Conservation (phyloP, 2,329 filamentous ascomycete genomes). For the Claviceps humidiphila region DNA sequence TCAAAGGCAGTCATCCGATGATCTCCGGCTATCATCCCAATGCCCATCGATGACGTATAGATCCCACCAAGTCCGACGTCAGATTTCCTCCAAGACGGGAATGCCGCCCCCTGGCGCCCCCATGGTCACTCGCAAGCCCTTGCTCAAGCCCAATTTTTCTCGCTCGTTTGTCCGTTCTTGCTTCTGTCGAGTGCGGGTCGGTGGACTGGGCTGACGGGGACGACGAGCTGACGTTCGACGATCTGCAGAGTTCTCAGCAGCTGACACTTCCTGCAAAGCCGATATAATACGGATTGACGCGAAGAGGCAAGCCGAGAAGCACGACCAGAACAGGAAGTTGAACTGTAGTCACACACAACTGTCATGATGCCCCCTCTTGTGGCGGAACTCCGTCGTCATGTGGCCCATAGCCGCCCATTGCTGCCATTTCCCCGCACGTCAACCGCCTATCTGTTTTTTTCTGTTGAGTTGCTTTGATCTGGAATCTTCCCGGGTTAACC, state of each 20-base stretch:
- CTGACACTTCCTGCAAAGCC: no score
- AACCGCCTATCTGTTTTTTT: not conserved
- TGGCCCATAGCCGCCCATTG: not conserved
- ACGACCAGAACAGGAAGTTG: no score
- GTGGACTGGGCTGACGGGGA: not conserved
- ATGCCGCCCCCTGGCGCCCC: constrained; percentile 35
- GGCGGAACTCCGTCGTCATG: no score
- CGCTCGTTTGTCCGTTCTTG: constrained; percentile 22
- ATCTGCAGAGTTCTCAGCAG: not conserved
- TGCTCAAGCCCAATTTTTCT: constrained; percentile 59
- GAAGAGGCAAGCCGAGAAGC: no score
- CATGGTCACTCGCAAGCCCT: constrained; percentile 51
- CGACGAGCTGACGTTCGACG: not conserved
- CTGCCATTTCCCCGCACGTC: not conserved
- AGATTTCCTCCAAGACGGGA: constrained; percentile 63
- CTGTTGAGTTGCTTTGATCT: not conserved
- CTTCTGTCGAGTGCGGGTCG: not conserved
- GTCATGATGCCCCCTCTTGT: no score
- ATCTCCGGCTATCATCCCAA: constrained; percentile 67
- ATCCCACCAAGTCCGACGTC: constrained; percentile 87
- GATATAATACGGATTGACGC: no score
- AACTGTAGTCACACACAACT: no score
- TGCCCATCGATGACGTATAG: constrained; percentile 54
- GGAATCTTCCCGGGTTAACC: not conserved
- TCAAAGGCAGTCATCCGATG: constrained; percentile 57